Conservation (phyloP, 2,329 filamentous ascomycete genomes). For the Sporothrix dimorphospora region DNA sequence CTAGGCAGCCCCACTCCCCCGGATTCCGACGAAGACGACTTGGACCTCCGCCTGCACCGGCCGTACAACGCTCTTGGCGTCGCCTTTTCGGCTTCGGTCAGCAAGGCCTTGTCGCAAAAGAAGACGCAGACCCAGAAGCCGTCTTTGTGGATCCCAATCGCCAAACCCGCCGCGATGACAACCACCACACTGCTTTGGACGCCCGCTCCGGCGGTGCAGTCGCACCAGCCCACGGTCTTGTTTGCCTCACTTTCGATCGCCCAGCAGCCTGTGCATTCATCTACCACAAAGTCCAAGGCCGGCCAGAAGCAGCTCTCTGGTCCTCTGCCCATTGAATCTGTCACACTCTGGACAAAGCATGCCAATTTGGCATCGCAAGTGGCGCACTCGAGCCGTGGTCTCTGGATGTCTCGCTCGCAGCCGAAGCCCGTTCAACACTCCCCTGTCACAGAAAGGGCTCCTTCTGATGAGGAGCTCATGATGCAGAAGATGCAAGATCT, state of each 20-base stretch:
- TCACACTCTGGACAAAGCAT: constrained; percentile 23
- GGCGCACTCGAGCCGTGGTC: not conserved
- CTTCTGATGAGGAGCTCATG: constrained; percentile 15
- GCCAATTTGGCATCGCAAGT: not conserved
- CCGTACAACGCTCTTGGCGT: constrained; percentile 31
- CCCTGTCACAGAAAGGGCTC: not conserved
- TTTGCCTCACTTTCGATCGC: not conserved
- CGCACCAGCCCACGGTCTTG: constrained; percentile 33
- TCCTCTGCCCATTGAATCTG: constrained; percentile 27
- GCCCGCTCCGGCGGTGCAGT: constrained; percentile 37
- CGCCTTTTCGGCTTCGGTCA: not conserved
- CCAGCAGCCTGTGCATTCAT: not conserved
- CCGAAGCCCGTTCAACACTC: not conserved
- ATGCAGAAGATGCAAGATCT: constrained; percentile 24
- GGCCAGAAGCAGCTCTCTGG: not conserved
- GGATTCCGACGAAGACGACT: constrained; percentile 55
- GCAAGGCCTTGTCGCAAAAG: not conserved
- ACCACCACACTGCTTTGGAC: constrained; percentile 38
- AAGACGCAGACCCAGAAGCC: not conserved
- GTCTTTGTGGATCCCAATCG: constrained; percentile 21
- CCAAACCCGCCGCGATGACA: not conserved
- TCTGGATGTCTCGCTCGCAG: constrained; percentile 19
- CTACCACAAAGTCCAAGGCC: not conserved
- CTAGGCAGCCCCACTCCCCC: constrained; percentile 59
- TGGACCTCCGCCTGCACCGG: constrained; percentile 36